Conservation (phyloP, 345 rosid genomes). For the Eucalyptus marginata region DNA sequence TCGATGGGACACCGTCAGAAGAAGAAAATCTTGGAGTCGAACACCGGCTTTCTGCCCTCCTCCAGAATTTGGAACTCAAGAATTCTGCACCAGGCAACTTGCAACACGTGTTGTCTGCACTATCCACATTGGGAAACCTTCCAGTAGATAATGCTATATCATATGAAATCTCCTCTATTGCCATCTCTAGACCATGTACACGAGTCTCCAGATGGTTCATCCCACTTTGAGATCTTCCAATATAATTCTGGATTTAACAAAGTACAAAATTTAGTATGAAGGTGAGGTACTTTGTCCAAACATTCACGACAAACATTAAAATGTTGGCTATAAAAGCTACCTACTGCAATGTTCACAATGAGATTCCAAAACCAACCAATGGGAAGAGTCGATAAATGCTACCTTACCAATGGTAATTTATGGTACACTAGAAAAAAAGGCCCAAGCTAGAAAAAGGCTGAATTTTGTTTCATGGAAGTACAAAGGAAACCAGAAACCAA, state of each 20-base stretch:
- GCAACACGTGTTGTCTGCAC: constrained; percentile 59
- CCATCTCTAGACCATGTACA: constrained; percentile 78
- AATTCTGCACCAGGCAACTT: constrained; percentile 80
- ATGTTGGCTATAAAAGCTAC: background rate
- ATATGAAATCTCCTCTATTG: constrained; percentile 71
- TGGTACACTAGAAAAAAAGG: background rate
- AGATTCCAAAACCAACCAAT: background rate
- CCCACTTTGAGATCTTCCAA: constrained; percentile 84
- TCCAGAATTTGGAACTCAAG: constrained; percentile 86
- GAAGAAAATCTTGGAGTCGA: constrained; percentile 26
- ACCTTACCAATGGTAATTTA: background rate
- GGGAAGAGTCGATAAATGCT: background rate
- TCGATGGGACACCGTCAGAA: constrained; percentile 5
- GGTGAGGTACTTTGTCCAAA: background rate
- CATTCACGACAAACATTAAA: background rate
- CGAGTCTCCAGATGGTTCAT: constrained; percentile 78
- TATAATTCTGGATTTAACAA: constrained; percentile 47
- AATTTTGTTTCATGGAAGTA: background rate
- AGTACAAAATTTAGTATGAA: background rate
- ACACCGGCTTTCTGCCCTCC: constrained; percentile 44
- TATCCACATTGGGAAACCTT: constrained; percentile 30
- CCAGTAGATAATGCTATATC: constrained; percentile 59
- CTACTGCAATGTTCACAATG: background rate
- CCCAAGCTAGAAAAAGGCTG: background rate
- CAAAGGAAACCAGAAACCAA: background rate